Base-by-base conservation (phyloP, 441 rosid genomes). In the Syzygium malaccense region DNA sequence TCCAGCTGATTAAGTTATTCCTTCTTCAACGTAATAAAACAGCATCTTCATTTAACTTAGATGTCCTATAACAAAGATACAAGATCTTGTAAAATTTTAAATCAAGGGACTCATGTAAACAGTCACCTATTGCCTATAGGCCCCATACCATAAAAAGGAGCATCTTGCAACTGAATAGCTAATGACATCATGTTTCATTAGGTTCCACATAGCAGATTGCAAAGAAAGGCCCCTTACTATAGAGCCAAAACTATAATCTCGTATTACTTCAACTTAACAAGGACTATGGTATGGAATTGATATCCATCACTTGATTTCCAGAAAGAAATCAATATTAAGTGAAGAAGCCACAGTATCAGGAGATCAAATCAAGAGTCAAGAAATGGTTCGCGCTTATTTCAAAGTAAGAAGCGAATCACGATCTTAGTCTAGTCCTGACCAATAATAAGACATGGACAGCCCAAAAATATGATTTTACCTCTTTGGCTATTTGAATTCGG, bases 401-500 rank as follows among this genome's bases (percentile, higher is more conserved):
- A 75, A 41, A 23, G 18, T 12, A 41, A 75, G 83, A 23, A 18
- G 18, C 12, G 83, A 23, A 75, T 23, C 53, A 0, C 17, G 23
- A 75, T 75, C n/a, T 12, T 41, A 41, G 18, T 41, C 53, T 75
- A 75, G n/a, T 41, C 53, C 51, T 75, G 18, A 41, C 83, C 83
- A 41, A 41, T 75, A 41, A 75, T 20, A 75, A 48, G 83, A 41
- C 1, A 23, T 75, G 18, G 41, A 14, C 53, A 75, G 33, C 41
- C 86, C 33, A 19, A 49, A 57, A 33, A 25, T 58, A 33, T 49
- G 60, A 66, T 85, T 71, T 87, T 64, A 94, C 95, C 95, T 90
- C 88, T 91, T 32, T 90, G 88, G 71, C 91, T 87, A 89, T 91
- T 91, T 71, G 90, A 86, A 88, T 55, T 85, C 60, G 86, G 92